Conservation (phyloP, 768 basidiomycete species). For the Amanita thiersii region DNA sequence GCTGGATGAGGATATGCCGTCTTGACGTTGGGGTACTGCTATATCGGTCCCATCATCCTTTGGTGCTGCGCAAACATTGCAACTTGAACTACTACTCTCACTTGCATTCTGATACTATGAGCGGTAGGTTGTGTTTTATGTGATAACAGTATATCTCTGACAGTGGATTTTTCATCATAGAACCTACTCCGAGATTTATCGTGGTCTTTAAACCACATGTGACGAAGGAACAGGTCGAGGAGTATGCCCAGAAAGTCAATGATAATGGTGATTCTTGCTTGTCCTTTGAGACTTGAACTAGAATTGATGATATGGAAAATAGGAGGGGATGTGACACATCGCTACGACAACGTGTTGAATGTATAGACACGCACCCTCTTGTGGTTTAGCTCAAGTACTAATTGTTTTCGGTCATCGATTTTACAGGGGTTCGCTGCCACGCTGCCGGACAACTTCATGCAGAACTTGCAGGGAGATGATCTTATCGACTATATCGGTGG, state of each 20-base stretch:
- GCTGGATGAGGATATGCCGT: too few relatives aligned
- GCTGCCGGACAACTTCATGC: background rate
- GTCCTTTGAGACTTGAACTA: background rate
- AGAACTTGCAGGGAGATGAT: constrained; percentile 1
- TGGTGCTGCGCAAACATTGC: too few relatives aligned
- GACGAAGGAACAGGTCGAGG: background rate
- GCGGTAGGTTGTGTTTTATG: too few relatives aligned
- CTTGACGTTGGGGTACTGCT: too few relatives aligned
- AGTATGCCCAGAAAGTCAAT: background rate
- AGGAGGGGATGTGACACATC: background rate
- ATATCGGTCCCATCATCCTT: too few relatives aligned
- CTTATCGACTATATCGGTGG: constrained; percentile 1
- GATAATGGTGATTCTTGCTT: background rate
- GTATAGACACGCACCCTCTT: background rate
- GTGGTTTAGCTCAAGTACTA: background rate
- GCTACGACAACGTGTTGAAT: background rate
- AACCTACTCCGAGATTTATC: background rate
- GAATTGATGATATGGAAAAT: background rate
- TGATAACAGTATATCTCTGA: too few relatives aligned
- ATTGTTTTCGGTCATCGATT: background rate
- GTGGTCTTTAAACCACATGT: background rate
- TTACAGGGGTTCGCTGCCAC: background rate
- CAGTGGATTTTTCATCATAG: too few relatives aligned
- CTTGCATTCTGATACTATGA: too few relatives aligned
- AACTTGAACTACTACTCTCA: too few relatives aligned